Evolutionary conservation across 768 basidiomycete genomes (phyloP).

Genomic region (Mycena kentingensis): DNA sequence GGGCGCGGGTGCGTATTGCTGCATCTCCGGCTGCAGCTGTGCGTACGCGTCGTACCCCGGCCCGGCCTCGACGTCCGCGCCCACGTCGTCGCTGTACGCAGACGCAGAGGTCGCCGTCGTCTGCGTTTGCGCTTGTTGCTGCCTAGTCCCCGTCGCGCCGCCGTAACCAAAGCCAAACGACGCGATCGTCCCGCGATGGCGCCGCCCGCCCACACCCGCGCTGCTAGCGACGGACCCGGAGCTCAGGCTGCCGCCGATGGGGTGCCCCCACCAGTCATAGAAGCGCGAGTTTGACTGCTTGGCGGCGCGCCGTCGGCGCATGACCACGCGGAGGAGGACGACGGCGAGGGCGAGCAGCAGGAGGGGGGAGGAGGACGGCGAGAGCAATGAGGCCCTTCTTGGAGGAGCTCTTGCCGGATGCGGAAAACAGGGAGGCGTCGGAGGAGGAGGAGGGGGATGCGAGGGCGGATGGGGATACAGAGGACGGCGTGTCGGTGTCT

Average conservation of each 20-base stretch:
- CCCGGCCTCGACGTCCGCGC: too few species aligned
- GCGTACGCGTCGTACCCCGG: too few species aligned
- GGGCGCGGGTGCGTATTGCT: too few species aligned
- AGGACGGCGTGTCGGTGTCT: background rate
- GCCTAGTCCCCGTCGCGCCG: too few species aligned
- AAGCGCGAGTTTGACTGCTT: background rate
- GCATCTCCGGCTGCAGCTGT: too few species aligned
- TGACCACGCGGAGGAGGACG: constrained; percentile 4
- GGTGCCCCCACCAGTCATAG: background rate
- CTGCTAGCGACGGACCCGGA: too few species aligned
- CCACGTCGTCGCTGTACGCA: too few species aligned
- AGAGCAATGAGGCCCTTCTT: background rate
- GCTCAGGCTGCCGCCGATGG: too few species aligned
- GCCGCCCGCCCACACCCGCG: background rate
- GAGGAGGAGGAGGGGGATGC: background rate
- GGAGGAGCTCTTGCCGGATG: background rate
- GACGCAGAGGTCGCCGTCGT: too few species aligned
- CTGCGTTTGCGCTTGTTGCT: background rate
- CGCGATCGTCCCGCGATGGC: background rate
- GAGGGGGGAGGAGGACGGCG: constrained; percentile 4
- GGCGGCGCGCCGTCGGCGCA: background rate
- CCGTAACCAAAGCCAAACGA: background rate
- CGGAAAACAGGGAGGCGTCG: background rate
- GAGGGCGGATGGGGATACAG: background rate
- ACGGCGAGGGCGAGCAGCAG: background rate